Evolutionary conservation across 2,329 filamentous ascomycete species (phyloP).

Genomic region (Calonectria pteridis): DNA sequence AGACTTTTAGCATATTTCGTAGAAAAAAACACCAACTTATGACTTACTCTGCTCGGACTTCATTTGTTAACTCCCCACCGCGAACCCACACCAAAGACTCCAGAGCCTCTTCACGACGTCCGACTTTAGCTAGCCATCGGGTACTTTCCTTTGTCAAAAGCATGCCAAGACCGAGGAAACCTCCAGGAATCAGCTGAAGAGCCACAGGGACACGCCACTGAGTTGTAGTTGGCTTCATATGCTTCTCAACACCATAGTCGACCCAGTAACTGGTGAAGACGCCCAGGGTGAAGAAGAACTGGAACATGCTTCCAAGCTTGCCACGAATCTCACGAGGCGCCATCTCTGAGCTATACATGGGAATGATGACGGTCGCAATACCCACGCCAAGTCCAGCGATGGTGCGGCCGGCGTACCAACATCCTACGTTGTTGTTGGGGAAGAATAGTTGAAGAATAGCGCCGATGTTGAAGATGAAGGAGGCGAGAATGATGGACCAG

Average conservation of each 20-base stretch:
- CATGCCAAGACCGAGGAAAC: slow-evolving; percentile 61
- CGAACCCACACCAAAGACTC: slow-evolving; percentile 64
- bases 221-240: slow-evolving; percentile 51
- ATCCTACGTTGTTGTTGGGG: slow-evolving; percentile 50
- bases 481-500: slow-evolving; percentile 54
- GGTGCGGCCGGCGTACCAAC: slow-evolving; percentile 55
- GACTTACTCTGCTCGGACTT: slow-evolving; percentile 51
- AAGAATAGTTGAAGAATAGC: slow-evolving; percentile 55
- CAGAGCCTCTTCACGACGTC: slow-evolving; percentile 58
- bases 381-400: slow-evolving; percentile 53
- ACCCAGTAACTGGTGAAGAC: slow-evolving; percentile 59
- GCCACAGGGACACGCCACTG: slow-evolving; percentile 66
- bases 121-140: slow-evolving; percentile 61
- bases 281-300: slow-evolving; percentile 59
- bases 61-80: slow-evolving; percentile 54
- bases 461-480: slow-evolving; percentile 59
- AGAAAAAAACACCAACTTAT: not conserved
- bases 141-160: slow-evolving; percentile 61
- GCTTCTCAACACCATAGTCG: slow-evolving; percentile 59
- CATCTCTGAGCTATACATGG: slow-evolving; percentile 60
- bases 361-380: slow-evolving; percentile 57
- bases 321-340: slow-evolving; percentile 60
- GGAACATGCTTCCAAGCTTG: slow-evolving; percentile 57
- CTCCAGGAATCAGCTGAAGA: slow-evolving; percentile 61
- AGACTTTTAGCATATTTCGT: slow-evolving; percentile 15